These are phyloP conservation scores for Termitomyces sp. DNA, from an alignment of 768 basidiomycete genomes.

Conservation along the genomic window DNA sequence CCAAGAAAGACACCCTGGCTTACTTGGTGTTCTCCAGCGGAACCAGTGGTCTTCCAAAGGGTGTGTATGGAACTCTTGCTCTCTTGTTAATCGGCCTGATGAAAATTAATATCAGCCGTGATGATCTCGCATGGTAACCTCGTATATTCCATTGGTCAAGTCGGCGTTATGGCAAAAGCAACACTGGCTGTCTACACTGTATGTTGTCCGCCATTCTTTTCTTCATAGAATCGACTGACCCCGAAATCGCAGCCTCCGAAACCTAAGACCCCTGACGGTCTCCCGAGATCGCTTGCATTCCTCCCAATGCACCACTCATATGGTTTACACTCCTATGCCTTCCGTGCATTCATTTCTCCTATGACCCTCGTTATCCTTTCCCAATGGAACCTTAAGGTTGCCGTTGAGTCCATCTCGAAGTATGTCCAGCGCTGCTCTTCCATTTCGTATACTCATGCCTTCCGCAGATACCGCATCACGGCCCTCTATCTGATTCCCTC, in stretches of 20 bases:
- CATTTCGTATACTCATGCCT: background rate
- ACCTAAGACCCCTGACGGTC: conserved; percentile 35
- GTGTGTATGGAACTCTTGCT: background rate
- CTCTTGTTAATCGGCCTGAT: conserved; percentile 12
- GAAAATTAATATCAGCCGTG: conserved; percentile 43
- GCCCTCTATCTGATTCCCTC: conserved; percentile 53
- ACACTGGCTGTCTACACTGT: conserved; percentile 32
- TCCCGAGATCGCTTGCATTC: conserved; percentile 47
- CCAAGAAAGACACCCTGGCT: conserved; percentile 15
- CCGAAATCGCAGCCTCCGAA: conserved; percentile 27
- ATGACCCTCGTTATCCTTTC: conserved; percentile 49
- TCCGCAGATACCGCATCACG: conserved; percentile 48
- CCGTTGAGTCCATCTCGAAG: conserved; percentile 53
- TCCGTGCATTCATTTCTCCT: conserved; percentile 42
- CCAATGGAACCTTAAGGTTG: conserved; percentile 51
- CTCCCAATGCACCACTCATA: conserved; percentile 68
- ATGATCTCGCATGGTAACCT: conserved; percentile 71
- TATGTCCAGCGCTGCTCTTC: conserved; percentile 23
- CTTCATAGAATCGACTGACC: background rate
- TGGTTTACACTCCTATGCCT: conserved; percentile 47
- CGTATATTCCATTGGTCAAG: conserved; percentile 36
- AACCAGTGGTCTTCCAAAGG: conserved; percentile 19
- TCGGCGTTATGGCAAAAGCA: conserved; percentile 22
- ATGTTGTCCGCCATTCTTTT: conserved; percentile 9
- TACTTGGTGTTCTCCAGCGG: conserved; percentile 20